Evolutionary conservation across 2,329 filamentous ascomycete species (phyloP), one percentile per base, ranked within the genome.

Genomic region (Arthrinium phaeospermum): DNA sequence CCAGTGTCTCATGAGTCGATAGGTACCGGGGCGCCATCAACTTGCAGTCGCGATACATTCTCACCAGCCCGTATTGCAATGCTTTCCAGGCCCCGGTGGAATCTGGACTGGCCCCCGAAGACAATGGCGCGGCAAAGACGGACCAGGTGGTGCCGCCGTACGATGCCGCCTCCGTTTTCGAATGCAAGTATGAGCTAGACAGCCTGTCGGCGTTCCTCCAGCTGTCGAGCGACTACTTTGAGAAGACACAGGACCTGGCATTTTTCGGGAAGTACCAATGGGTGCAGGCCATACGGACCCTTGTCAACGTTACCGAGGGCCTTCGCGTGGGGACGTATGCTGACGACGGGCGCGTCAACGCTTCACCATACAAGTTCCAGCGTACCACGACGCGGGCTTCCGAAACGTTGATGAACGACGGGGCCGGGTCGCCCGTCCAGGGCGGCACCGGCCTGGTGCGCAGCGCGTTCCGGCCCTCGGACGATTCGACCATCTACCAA

Each of bases 141-240:
- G 91, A 92, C 80, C 74, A 84, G 82, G 79, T 81, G 83, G 89
- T 71, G 87, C 92, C 93, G 2, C 83, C 86, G 0, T 94, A 94
- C 76, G 91, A 94, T 77, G 86, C 88, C 1, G 86, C 86, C 1
- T 87, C 91, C 49, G 95, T 97, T 0, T 98, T 96, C 79, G 96
- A 98, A 82, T 98, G 96, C 88, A 98, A 98, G 82, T 98, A 96
- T 82, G 96, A 98, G 83, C 90, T 98, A 67, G 95, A 98, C 84
- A 96, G 93, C 14, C 88, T 98, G 1, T 94, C 95, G 0, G 91
- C 94, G 44, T 98, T 98, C 81, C 86, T 98, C 10, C 90, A 94
- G 57, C 86, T 98, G 6, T 91, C 91, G 0, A 93, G 94, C 75
- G 90, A 96, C 78, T 98, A 97, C 84, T 90, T 93, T 83, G 86